Conservation (phyloP, 768 basidiomycete species). For the Tulasnella calospora region DNA sequence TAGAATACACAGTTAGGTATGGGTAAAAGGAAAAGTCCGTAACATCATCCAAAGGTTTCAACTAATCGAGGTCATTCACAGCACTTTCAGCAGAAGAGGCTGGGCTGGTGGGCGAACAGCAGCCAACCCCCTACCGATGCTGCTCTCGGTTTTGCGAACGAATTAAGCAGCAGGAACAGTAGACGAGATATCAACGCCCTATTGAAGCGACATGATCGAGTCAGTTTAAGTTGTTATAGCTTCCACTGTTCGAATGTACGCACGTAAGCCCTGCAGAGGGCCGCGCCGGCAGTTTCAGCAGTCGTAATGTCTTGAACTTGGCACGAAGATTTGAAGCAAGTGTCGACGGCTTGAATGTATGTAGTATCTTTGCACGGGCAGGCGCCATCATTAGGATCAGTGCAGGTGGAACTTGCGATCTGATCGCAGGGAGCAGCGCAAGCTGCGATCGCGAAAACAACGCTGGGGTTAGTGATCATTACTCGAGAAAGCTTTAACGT, state of each 20-base stretch:
- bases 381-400: constrained; percentile 36
- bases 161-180: background rate
- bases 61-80: too few species aligned
- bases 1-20: too few species aligned
- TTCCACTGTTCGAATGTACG: background rate
- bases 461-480: background rate
- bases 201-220: background rate
- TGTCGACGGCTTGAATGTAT: background rate
- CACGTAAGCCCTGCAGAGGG: constrained; percentile 7
- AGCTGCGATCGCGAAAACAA: background rate
- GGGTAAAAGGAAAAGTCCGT: too few species aligned
- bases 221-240: background rate
- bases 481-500: background rate
- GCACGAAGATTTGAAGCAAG: background rate
- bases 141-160: too few species aligned
- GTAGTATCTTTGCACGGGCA: constrained; percentile 53
- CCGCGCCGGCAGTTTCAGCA: background rate
- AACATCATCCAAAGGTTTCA: too few species aligned
- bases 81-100: too few species aligned
- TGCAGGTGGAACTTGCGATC: constrained; percentile 38
- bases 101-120: background rate
- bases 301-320: background rate
- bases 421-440: background rate
- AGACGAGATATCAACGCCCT: background rate
- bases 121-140: background rate